phyloP scores from a whole-genome alignment of 1,284 basidiomycete genomes.

The Malassezia pachydermatis region DNA sequence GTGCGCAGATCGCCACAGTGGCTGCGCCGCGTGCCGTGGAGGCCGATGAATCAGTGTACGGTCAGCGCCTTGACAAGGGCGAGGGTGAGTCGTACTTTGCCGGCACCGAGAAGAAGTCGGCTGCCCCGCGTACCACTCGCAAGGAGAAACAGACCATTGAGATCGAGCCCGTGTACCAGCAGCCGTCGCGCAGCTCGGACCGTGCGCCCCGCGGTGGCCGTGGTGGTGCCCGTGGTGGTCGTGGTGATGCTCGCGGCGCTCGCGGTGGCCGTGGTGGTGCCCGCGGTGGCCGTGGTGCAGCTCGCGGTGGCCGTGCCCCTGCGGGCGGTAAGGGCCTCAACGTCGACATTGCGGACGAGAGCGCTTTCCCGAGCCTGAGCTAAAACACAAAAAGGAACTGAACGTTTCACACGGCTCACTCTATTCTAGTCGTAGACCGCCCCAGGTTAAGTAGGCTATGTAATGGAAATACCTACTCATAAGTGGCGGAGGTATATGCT shows the following conservation, averaged over 20 bases:
- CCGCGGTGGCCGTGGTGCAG: slow-evolving; percentile 31
- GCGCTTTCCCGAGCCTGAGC: slow-evolving; percentile 36
- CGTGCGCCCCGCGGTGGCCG: slow-evolving; percentile 16
- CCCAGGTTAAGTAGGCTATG: too few relatives aligned
- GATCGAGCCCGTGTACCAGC: slow-evolving; percentile 39
- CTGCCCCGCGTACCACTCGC: slow-evolving; percentile 19
- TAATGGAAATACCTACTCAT: too few relatives aligned
- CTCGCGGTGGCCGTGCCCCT: slow-evolving; percentile 49
- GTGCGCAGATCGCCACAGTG: slow-evolving; percentile 32
- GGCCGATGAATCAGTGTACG: slow-evolving; percentile 33
- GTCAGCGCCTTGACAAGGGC: slow-evolving; percentile 35
- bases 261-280: slow-evolving; percentile 27
- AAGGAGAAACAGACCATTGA: slow-evolving; percentile 43
- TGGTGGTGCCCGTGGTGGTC: slow-evolving; percentile 18
- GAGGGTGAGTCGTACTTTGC: slow-evolving; percentile 39
- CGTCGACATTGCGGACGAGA: slow-evolving; percentile 51
- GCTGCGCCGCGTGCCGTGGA: slow-evolving; percentile 28
- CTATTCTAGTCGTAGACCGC: too few relatives aligned
- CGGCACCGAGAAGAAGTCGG: slow-evolving; percentile 30
- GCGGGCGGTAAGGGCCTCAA: slow-evolving; percentile 55
- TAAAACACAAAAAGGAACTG: background rate
- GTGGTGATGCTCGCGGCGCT: slow-evolving; percentile 24
- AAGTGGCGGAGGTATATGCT: too few relatives aligned
- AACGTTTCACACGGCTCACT: too few relatives aligned
- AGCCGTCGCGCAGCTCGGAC: slow-evolving; percentile 18